Percentiles rank a stretch among this genome's conserved stretches.
Evolutionary conservation across 116 monocot genomes (phyloP).

Genomic region (Cymodocea nodosa): DNA sequence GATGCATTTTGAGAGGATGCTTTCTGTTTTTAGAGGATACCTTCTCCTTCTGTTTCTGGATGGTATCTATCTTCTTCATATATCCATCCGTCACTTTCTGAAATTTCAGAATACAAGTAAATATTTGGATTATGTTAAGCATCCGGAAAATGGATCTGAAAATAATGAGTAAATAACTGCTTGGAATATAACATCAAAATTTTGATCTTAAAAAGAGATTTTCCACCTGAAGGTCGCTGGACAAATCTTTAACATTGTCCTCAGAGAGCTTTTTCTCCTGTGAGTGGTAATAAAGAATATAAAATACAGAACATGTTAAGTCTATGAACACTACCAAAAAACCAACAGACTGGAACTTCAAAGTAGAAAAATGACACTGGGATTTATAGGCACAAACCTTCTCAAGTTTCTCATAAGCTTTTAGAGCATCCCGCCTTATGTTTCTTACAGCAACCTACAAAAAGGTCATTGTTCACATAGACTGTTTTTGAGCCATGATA

Average conservation of each 20-base stretch:
- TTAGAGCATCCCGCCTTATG: constrained; percentile 87
- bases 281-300: neutral
- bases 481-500: too few species aligned
- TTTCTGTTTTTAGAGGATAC: constrained; percentile 63
- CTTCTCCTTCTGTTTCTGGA: constrained; percentile 90
- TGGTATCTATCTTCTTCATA: constrained; percentile 81
- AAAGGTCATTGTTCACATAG: neutral
- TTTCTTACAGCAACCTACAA: constrained; percentile 89
- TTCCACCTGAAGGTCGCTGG: constrained; percentile 77
- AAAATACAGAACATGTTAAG: neutral
- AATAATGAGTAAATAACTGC: neutral
- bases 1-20: constrained; percentile 28
- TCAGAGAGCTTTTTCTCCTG: constrained; percentile 99
- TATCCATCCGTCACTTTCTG: constrained; percentile 92
- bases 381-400: constrained; percentile 40
- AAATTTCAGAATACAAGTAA: constrained; percentile 7
- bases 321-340: neutral
- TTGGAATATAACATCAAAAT: neutral
- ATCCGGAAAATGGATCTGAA: neutral
- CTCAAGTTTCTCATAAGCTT: constrained; percentile 93
- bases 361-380: neutral
- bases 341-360: neutral
- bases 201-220: neutral
- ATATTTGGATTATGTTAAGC: neutral
- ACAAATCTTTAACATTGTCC: constrained; percentile 96